Percentiles rank a stretch among this genome's conserved stretches.
Evolutionary conservation across 768 basidiomycete species (phyloP).

Genomic region (Agrocybe chaxingu): DNA sequence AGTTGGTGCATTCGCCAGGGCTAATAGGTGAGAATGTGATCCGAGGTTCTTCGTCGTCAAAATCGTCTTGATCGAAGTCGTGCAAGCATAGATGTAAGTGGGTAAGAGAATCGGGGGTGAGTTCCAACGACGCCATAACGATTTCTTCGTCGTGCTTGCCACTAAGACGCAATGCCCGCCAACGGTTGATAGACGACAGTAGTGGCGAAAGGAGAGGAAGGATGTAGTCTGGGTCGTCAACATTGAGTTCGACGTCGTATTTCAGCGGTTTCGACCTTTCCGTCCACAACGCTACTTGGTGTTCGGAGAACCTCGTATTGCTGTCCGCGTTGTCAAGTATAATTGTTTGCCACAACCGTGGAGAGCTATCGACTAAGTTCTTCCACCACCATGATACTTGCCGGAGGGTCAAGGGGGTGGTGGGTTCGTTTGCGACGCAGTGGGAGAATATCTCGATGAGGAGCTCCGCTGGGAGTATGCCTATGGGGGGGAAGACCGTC

Average conservation of each 20-base stretch:
- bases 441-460: constrained; percentile 59
- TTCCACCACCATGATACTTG: constrained; percentile 61
- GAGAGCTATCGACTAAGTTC: constrained; percentile 47
- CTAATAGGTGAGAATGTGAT: constrained; percentile 32
- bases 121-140: constrained; percentile 20
- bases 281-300: constrained; percentile 53
- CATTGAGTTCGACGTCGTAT: constrained; percentile 51
- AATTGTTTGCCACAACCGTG: constrained; percentile 60
- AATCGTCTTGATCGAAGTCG: constrained; percentile 29
- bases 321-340: constrained; percentile 41
- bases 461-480: constrained; percentile 54
- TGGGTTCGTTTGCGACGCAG: constrained; percentile 38
- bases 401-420: constrained; percentile 46
- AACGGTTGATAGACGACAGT: constrained; percentile 52
- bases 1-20: constrained; percentile 22
- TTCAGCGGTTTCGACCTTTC: constrained; percentile 48
- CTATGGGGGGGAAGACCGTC: constrained; percentile 17
- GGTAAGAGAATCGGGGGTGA: constrained; percentile 25
- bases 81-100: constrained; percentile 36
- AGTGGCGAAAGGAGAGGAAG: constrained; percentile 65
- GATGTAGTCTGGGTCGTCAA: constrained; percentile 45
- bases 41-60: constrained; percentile 25
- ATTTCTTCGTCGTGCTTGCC: constrained; percentile 36
- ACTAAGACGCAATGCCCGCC: constrained; percentile 48
- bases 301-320: constrained; percentile 33